Base-by-base conservation (phyloP, 805 yeast species). In the Candida corydali region DNA sequence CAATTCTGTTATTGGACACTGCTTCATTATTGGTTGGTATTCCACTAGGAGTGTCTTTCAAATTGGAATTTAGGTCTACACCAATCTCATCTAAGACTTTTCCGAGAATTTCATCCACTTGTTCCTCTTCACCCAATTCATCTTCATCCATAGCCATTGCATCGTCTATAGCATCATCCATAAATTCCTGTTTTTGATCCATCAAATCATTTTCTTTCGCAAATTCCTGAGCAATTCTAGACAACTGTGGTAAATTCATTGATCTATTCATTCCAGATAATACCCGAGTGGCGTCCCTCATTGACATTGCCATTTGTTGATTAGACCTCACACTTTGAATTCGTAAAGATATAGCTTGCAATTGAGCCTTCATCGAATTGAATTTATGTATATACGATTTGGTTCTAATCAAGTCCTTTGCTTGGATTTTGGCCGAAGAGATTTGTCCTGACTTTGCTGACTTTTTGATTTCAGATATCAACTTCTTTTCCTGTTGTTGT, bases 121-220 rank as follows among this genome's bases (percentile, higher is more conserved):
- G 95, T 46, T 83, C 93, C 44, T 84, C 95, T 42, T 85, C 94
- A 17, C 76, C 87, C 46, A 80, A 84, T 40, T 86, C 78, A 39
- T 61, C 68, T 18, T 62, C 69, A 51, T 86, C 97, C 51, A 82
- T 87, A 37, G 83, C 95, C 93, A 93, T 87, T 14, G 93, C 85
- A 57, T 91, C 96, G 55, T 93, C 99, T 50, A 93, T 82, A 14
- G 96, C 94, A 56, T 93, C 98, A 56, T 93, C 98, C 84, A 93
- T 93, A 78, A 94, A 86, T 58, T 94, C 99, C 60, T 94, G 98
- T 53, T 95, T 82, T 64, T 93, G 98, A 59, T 91, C 97, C 98
- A 93, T 93, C 50, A 94, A 67, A 55, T 94, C 98, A 60, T 85
- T 86, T 54, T 91, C 95, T 51, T 78, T 80, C 52, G 93, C 95